Base-by-base conservation (phyloP, 352 stramenopile species). In the Aphanomyces invadans region DNA sequence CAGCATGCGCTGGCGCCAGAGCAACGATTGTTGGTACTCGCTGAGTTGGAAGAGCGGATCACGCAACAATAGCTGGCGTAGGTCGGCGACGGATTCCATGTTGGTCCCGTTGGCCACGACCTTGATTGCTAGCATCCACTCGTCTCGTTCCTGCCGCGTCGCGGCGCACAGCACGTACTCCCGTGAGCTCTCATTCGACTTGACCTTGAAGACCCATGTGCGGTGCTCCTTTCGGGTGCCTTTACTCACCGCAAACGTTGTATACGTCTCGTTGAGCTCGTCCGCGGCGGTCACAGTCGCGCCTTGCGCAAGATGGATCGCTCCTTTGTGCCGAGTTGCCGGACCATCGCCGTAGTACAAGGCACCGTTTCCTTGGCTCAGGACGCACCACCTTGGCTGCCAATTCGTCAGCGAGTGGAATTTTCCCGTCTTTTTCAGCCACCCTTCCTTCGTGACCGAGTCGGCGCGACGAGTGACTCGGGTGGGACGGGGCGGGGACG, bases 211-310 rank as follows among this genome's bases (percentile, higher is more conserved):
- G 63, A 84, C 92, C 74, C 76, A 95, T 15, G 83, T 95, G 49
- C 91, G 80, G 15, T 83, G 79, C 49, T 89, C 74, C 63, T 88
- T 90, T 46, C 82, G 78, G 9, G 86, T 95, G 15, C 86, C 80
- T 53, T 85, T 95, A 71, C 88, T 95, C 28, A 92, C 86, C 19
- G 85, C 81, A 4, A 80, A 80, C 2, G 83, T 91, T 49, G 81
- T 95, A 70, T 89, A 92, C 62, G 86, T 89, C 38, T 90, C 80
- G 57, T 92, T 95, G 82, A 92, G 88, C 38, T 92, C 81, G 65
- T 95, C 78, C 0, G 86, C 86, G 28, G 82, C 76, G 45, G 74
- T 83, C 15, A 95, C 73, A 0, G 74, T 83, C 62, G 83, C 92
- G 48, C 83, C 80, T 15, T 42, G 36, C 31, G 73, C 77, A 26